Percentiles rank a stretch among this genome's conserved stretches.
These are phyloP conservation scores for Oehlia diaphana DNA, from an alignment of 192 early-diverging fungal species.

Conservation along the genomic window DNA sequence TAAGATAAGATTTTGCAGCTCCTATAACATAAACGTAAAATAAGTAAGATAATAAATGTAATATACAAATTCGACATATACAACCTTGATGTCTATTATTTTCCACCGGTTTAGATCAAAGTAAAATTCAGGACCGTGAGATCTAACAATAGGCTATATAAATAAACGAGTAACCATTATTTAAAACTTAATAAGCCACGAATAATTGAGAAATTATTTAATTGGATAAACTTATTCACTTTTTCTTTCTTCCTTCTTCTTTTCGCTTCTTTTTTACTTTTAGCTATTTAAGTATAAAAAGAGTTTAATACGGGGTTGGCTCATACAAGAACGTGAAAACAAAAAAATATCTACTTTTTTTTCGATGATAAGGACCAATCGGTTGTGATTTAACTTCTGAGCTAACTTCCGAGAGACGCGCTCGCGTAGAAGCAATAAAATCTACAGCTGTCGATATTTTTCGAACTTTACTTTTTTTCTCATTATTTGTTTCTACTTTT, in stretches of 20 bases:
- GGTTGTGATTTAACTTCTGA: neutral
- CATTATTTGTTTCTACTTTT: neutral
- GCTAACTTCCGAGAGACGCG: neutral
- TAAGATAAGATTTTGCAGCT: neutral
- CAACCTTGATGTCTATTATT: slow-evolving; percentile 1
- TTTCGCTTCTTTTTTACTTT: no score
- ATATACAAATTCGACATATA: neutral
- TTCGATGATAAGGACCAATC: neutral
- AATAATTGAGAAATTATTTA: no score
- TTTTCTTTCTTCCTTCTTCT: no score
- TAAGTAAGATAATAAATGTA: neutral
- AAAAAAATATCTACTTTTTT: neutral
- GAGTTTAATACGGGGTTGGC: no score
- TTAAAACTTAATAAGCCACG: neutral
- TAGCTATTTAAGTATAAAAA: no score
- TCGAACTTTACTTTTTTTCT: neutral
- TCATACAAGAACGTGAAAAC: neutral
- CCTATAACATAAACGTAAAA: neutral
- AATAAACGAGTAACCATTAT: neutral
- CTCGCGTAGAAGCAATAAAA: neutral
- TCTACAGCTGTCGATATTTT: neutral
- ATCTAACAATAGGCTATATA: neutral
- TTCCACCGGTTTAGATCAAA: slow-evolving; percentile 1
- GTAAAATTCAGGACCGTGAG: neutral
- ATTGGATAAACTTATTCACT: no score